Evolutionary conservation across 441 rosid genomes (phyloP), one percentile per base, ranked within the genome.

Genomic region (Biscutella auriculata): DNA sequence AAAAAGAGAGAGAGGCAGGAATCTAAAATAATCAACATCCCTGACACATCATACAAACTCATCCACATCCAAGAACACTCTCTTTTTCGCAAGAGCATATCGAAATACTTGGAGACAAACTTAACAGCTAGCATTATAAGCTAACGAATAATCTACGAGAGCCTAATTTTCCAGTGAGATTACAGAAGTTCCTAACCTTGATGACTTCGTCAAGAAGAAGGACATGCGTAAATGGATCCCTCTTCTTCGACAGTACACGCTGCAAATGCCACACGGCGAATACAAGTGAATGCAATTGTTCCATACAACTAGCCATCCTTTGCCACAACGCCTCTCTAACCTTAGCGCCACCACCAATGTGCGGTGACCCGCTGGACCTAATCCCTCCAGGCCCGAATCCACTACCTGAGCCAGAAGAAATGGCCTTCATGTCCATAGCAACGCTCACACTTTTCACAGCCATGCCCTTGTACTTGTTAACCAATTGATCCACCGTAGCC

Each of bases 251-350:
- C 64, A 93, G 52, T 43, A 93, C 95, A 71, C 99, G 81, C 82
- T 89, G 95, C 91, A 93, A 81, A 40, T 93, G 97, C 97, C 99
- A 93, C 62, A 89, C 90, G 5, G 91, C 88, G 30, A 89, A 82
- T 52, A 89, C 74, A 47, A 85, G 71, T 3, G 88, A 76, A 79
- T 79, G 77, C 84, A 89, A 72, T 53, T 82, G 88, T 53, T 93
- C 97, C 95, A 89, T 81, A 74, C 96, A 87, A 65, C 44, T 77
- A 10, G 70, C 83, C 82, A 93, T 79, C 65, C 97, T 82, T 77
- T 87, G 95, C 99, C 99, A 89, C 36, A 93, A 46, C 4, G 79
- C 95, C 10, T 93, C 99, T 67, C 96, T 85, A 3, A 88, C 88
- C 78, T 83, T 83, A n/a, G 70, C 85, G 4, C 97, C 86, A 5